These are phyloP conservation scores for Didymella glomerata DNA, from an alignment of 2,329 filamentous ascomycete genomes.

Conservation along the genomic window DNA sequence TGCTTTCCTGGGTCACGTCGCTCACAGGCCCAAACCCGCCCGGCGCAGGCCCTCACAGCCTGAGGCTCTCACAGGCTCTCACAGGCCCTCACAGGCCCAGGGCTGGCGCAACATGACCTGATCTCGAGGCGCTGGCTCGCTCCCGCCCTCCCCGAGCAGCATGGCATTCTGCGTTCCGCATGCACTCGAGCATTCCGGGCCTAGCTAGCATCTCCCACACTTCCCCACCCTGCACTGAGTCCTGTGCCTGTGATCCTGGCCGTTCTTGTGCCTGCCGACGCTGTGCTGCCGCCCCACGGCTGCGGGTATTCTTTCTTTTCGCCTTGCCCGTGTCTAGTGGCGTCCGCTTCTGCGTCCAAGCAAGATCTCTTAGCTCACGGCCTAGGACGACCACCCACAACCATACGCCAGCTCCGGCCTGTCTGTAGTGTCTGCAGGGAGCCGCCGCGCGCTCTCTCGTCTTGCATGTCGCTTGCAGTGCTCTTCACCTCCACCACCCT, in stretches of 20 bases:
- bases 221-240: constrained; percentile 12
- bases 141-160: constrained; percentile 9
- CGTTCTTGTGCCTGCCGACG: constrained; percentile 1
- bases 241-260: neutral
- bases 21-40: neutral
- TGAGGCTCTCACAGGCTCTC: neutral
- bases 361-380: neutral
- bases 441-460: constrained; percentile 6
- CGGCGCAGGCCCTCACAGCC: too few species aligned
- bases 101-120: neutral
- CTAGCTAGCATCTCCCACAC: constrained; percentile 1
- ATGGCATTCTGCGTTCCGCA: constrained; percentile 15
- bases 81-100: neutral
- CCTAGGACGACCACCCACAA: constrained; percentile 1
- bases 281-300: neutral
- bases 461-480: constrained; percentile 1
- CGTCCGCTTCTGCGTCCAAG: constrained; percentile 1
- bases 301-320: constrained; percentile 1
- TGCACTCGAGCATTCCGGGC: constrained; percentile 13
- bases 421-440: constrained; percentile 12
- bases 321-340: constrained; percentile 24
- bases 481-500: constrained; percentile 5
- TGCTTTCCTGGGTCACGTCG: neutral
- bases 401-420: neutral
- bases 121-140: neutral